Evolutionary conservation across 495 filamentous ascomycete species (phyloP), one percentile per base, ranked within the genome.

Genomic region (Annulohypoxylon moriforme): DNA sequence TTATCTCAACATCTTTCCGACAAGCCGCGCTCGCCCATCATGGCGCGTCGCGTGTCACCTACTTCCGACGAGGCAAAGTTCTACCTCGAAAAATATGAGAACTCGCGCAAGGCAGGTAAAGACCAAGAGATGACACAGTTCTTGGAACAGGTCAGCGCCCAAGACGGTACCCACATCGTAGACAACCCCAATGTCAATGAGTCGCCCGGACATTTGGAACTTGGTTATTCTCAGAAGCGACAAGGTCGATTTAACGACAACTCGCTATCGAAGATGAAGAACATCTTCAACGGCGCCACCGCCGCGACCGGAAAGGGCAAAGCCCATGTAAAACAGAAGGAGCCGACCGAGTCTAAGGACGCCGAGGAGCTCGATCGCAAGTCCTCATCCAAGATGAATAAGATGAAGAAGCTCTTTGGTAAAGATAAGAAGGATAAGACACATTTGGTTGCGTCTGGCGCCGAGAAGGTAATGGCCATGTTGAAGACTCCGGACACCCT

Each of bases 51-150:
- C 4, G 13, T 4, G 1, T 49, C 36, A 0, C 14, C 67, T 2
- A 0, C 27, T 29, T 50, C 38, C 6, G 3, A 14, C 7, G 52
- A 69, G 14, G 67, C 11, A 5, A 42, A 29, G 8, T 59, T 69
- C 40, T 10, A 42, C 27, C 67, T 69, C 24, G 33, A 64, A 38
- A 63, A 69, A 22, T 69, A 52, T 52, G 13, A 47, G n/a, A 34
- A 53, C 1, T 42, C 60, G 8, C 38, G 29, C 13, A 18, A 63
- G n/a, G 16, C 40, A 52, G 58, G 42, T 14, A 25, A 31, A 20
- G 60, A 31, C n/a, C 31, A 1, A 14, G 60, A 64, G 40, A n/a
- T 4, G n/a, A 14, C 40, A 0, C 3, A 50, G 22, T n/a, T 20
- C 10, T 20, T 27, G 20, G 18, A 55, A 5, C 62, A 49, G 8